Evolutionary conservation across 768 basidiomycete genomes (phyloP).

Genomic region (Brasilioporus rufonigricans): DNA sequence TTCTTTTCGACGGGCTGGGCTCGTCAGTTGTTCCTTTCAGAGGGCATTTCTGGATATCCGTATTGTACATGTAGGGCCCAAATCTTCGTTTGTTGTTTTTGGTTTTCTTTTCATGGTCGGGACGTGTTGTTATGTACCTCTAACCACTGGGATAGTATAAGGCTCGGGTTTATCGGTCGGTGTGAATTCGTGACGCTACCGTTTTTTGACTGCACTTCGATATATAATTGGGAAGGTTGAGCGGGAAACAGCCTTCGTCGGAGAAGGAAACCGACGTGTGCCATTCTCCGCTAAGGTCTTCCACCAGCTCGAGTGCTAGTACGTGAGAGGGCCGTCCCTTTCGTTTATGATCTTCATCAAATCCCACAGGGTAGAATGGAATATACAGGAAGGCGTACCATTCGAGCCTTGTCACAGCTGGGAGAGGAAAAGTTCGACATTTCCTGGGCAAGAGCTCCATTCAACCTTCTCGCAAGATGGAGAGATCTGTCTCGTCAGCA

Average conservation of each 20-base stretch:
- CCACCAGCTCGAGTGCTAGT: constrained; percentile 85
- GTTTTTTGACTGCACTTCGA: constrained; percentile 94
- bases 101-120: too few species aligned
- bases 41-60: too few species aligned
- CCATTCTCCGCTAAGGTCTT: constrained; percentile 97
- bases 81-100: too few species aligned
- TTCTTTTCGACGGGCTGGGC: not conserved
- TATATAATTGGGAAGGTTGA: constrained; percentile 91
- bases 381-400: constrained; percentile 77
- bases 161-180: too few species aligned
- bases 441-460: constrained; percentile 84
- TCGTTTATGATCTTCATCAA: not conserved
- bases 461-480: constrained; percentile 94
- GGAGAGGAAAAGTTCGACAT: constrained; percentile 83
- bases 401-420: constrained; percentile 87
- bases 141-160: too few species aligned
- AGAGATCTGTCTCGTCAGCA: too few species aligned
- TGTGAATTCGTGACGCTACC: too few species aligned
- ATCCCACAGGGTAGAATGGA: constrained; percentile 85
- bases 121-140: too few species aligned
- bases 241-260: constrained; percentile 84
- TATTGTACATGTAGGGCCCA: too few species aligned
- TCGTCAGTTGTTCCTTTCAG: too few species aligned
- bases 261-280: constrained; percentile 81
- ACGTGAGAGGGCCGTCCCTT: constrained; percentile 36